Base-by-base conservation (phyloP, 257 asterid species). In the Dorcoceras hygrometricum region DNA sequence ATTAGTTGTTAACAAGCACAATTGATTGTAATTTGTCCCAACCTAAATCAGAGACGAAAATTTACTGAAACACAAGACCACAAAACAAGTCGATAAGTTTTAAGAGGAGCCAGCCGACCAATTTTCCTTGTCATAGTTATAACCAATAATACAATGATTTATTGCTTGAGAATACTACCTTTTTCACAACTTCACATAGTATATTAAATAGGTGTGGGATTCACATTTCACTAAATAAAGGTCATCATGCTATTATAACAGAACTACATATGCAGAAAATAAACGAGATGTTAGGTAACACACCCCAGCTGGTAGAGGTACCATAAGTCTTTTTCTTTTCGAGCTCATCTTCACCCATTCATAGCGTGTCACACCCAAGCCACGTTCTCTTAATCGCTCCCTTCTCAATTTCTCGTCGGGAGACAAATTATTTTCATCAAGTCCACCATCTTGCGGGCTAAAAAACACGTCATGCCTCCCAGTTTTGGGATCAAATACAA, bases 381-480 rank as follows among this genome's bases (percentile, higher is more conserved):
- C 98, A 20, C 94, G 97, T 72, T 92, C 98, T 79, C 98, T 78
- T 50, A 83, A 74, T 78, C 98, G 84, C 84, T 92, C 97, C 83
- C 98, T 86, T 62, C 97, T 83, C 78, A 89, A 73, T 78, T 83
- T 92, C 79, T 92, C 98, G 73, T 92, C 97, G 7, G 94, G 86
- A 22, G 97, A 89, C 51, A 92, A 66, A 75, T 84, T 92, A 70
- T 81, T 82, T 81, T 92, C 98, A 23, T 87, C 96, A 71, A 89
- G 94, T 19, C 98, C 98, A n/a, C 98, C 98, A 80, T 88, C 94
- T 1, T 86, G 83, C 36, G 96, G 97, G 69, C 86, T 83, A 62
- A 87, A 89, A 73, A 83, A 79, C 76, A 89, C 67, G 29, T 89
- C 96, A 63, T 86, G 95, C 66, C 76, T 83, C 67, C 89, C 76